Base-by-base conservation (phyloP, 139 green algal species). In the Coelastrella sp. region DNA sequence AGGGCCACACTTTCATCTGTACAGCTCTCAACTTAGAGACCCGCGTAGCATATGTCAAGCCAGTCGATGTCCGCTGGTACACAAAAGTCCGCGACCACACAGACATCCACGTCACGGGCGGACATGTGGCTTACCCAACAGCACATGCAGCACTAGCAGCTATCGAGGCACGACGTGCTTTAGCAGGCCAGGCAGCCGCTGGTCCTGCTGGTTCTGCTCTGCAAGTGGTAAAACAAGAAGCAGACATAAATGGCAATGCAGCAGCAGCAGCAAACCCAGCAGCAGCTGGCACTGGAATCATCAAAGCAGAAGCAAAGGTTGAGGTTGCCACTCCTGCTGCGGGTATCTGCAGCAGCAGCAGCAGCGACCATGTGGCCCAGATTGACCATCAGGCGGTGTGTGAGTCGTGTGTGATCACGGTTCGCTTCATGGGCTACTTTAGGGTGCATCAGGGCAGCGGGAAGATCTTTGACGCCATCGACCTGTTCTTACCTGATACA, bases 1-100 rank as follows among this genome's bases (percentile, higher is more conserved):
- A 99, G 94, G 97, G 97, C 3, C 90, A 93, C 57, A 97, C 97
- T n/a, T 99, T 97, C 92, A 91, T 99, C 73, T 98, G 96, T 94
- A 96, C 93, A 17, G 91, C 90, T 74, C 92, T 99, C 65, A 95
- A 99, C 91, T 88, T 99, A 71, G 90, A 89, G 20, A 90, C 87
- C 11, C 90, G 90, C 32, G 91, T 98, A 60, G 97, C 96, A 3
- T 76, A 92, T 16, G 96, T 98, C 13, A 79, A 92, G 4, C 94
- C 92, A 8, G 94, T 94, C 4, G 94, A 97, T 84, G 91, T 99
- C 7, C 96, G 96, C 80, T 99, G 98, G 91, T 99, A 97, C 93
- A 99, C 97, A 32, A 91, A 82, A 66, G 86, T 91, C n/a, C 76
- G 61, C 0, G 86, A 90, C 60, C 93, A 93, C 89, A 96, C 89